phyloP scores from a whole-genome alignment of 2,329 filamentous ascomycete species.

The Venturia aucupariae region DNA sequence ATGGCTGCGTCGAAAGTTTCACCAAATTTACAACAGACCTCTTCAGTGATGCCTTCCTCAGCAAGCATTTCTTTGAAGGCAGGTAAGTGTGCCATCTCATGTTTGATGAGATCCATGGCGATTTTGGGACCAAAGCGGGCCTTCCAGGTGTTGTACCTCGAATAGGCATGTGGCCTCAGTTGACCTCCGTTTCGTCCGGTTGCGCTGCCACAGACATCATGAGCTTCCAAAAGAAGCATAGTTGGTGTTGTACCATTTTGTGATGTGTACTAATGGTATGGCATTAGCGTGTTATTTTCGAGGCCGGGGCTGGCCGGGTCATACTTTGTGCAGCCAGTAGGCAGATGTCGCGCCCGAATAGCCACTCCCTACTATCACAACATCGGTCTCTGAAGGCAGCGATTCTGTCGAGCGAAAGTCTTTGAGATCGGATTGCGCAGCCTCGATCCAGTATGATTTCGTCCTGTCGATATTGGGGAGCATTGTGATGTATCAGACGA shows the following conservation, averaged over 20 bases:
- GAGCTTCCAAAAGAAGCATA: conserved; percentile 33
- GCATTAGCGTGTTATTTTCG: background rate
- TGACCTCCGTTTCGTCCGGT: conserved; percentile 32
- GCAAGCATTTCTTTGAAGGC: background rate
- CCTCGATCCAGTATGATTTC: conserved; percentile 5
- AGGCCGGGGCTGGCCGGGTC: background rate
- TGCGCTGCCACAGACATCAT: conserved; percentile 30
- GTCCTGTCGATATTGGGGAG: background rate
- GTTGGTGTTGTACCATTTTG: conserved; percentile 12
- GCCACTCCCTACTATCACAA: conserved; percentile 1
- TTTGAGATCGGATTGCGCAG: background rate
- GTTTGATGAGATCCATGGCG: conserved; percentile 5
- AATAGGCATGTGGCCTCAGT: background rate
- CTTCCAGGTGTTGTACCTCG: background rate
- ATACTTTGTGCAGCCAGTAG: conserved; percentile 1
- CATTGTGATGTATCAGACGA: background rate
- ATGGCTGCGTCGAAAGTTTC: background rate
- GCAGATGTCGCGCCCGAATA: conserved; percentile 1
- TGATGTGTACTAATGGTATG: background rate
- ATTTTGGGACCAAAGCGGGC: background rate
- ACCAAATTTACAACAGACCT: background rate
- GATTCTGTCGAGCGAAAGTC: background rate
- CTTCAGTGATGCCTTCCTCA: background rate
- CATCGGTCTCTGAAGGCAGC: background rate
- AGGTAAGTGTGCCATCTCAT: conserved; percentile 1